Evolutionary conservation across 805 yeast genomes (phyloP), one percentile per base, ranked within the genome.

Genomic region (Pichia occidentalis): DNA sequence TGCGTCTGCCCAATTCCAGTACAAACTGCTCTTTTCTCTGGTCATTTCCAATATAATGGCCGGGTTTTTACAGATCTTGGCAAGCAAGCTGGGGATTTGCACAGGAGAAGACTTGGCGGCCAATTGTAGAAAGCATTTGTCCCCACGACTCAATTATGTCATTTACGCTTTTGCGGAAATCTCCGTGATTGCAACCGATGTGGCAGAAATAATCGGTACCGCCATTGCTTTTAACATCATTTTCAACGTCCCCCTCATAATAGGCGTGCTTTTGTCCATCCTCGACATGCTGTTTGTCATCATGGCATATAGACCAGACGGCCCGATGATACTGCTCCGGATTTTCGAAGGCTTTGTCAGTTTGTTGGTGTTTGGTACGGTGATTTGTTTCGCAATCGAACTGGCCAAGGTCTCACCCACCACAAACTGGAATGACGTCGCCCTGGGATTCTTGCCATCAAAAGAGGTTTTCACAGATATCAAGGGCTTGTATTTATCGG

Each of bases 151-250:
- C 23, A 83, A 82, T 52, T 49, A 80, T 28, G 51, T 70, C 22
- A 61, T 87, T 18, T 88, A 90, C 57, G 56, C 78, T 3, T 68
- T 88, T 44, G 94, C 97, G 0, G 97, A 90, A 53, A 63, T 81
- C 14, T 95, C 97, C 16, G 90, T 90, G 42, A 78, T 90, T 29
- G 96, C 97, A 2, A 90, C 97, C 0, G 98, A 90, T 62, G 71
- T 92, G 47, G 97, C 98, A 1, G 97, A 90, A 57, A 95, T 90
- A 24, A 90, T 92, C 19, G 98, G 98, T n/a, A 85, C 96, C 4
- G 97, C 97, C 4, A 86, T 90, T 40, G 81, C 97, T 1, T 68
- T 90, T 40, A 86, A 92, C 50, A 85, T 90, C 39, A 63, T 92
- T 29, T 77, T 88, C 55, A 71, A 74, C 2, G 65, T 92, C 7